phyloP scores from a whole-genome alignment of 768 basidiomycete species.

The Rhodotorula kratochvilovae region DNA sequence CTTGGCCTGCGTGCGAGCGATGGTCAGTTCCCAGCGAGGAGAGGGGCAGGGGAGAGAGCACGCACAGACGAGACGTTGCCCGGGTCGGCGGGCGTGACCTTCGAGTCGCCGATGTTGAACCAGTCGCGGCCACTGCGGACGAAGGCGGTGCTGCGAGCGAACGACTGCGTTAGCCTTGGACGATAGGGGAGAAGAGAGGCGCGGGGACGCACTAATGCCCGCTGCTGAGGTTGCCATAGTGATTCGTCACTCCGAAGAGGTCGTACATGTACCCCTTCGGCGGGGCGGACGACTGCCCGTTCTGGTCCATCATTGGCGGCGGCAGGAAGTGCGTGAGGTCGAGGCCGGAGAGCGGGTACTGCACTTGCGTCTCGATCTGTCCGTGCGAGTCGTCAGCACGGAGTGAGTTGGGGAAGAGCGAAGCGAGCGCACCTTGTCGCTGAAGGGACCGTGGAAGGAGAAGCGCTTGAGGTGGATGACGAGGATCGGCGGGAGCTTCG shows the following conservation, averaged over 20 bases:
- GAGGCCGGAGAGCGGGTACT: constrained; percentile 67
- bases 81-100: constrained; percentile 71
- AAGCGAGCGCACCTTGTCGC: constrained; percentile 61
- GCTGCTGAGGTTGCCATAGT: constrained; percentile 86
- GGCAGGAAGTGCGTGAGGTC: constrained; percentile 81
- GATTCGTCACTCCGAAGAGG: constrained; percentile 91
- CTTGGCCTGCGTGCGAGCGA: constrained; percentile 28
- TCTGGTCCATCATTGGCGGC: constrained; percentile 53
- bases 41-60: not conserved
- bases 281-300: constrained; percentile 54
- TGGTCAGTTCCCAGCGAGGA: not conserved
- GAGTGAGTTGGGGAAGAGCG: too few species aligned
- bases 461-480: constrained; percentile 90
- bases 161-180: not conserved
- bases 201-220: constrained; percentile 71
- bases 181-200: not conserved
- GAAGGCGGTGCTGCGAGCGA: constrained; percentile 69
- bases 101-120: constrained; percentile 92
- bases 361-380: constrained; percentile 79
- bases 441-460: constrained; percentile 82
- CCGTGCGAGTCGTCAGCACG: not conserved
- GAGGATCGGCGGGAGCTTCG: constrained; percentile 86
- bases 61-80: constrained; percentile 57
- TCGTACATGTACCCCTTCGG: constrained; percentile 83
- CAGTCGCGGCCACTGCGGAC: constrained; percentile 81